Evolutionary conservation across 2,329 filamentous ascomycete genomes (phyloP).

Genomic region (Colletotrichum paranaense): DNA sequence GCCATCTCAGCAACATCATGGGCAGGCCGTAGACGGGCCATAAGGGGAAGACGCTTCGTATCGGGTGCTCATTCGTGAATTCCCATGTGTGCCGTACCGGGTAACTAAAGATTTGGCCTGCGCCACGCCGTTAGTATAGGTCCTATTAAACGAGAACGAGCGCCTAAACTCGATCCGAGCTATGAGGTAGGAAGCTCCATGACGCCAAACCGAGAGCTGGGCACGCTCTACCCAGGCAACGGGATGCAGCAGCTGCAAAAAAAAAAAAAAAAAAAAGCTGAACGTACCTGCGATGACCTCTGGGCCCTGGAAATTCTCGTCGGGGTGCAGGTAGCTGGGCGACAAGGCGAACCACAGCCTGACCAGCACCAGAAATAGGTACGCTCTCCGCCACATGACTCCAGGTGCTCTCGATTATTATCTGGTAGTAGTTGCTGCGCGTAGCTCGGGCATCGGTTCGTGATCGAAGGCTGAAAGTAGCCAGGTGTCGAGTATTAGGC

Average conservation of each 20-base stretch:
- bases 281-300: constrained; percentile 93
- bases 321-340: constrained; percentile 96
- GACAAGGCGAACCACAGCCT: constrained; percentile 94
- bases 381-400: constrained; percentile 90
- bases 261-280: constrained; percentile 1
- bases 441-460: constrained; percentile 40
- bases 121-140: constrained; percentile 30
- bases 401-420: constrained; percentile 5
- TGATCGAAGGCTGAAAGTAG: background rate
- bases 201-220: constrained; percentile 1
- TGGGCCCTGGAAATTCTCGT: constrained; percentile 98
- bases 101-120: constrained; percentile 93
- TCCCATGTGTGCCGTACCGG: constrained; percentile 94
- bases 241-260: background rate
- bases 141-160: constrained; percentile 31
- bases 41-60: constrained; percentile 95
- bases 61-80: constrained; percentile 87
- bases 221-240: background rate
- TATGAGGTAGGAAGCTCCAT: constrained; percentile 19
- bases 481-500: constrained; percentile 1
- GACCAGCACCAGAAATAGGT: constrained; percentile 85
- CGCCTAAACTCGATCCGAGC: constrained; percentile 24
- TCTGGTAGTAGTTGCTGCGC: constrained; percentile 32
- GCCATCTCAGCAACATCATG: constrained; percentile 91
- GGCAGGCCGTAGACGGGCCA: constrained; percentile 96